A percentile compares a stretch with the other conserved stretches of the same genome.
Evolutionary conservation across 2,329 filamentous ascomycete genomes (phyloP).

Genomic region (Cryphonectria parasitica): DNA sequence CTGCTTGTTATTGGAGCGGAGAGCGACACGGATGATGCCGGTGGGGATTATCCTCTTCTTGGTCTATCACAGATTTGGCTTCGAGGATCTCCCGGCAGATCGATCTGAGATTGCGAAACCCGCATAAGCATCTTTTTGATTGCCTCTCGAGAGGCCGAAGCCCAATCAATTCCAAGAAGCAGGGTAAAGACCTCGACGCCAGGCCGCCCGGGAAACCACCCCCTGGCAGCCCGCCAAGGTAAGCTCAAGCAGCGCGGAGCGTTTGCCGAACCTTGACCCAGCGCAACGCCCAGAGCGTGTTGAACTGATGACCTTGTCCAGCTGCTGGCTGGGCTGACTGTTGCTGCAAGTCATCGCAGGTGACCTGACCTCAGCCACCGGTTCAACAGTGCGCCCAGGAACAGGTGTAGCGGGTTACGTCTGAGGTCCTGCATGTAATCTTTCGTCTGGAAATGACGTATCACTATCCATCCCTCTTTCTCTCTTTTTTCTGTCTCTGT

Average conservation of each 20-base stretch:
- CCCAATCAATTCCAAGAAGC: conserved; percentile 1
- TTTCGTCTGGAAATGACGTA: neutral
- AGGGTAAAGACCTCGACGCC: neutral
- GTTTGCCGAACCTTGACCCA: neutral
- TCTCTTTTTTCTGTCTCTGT: too few species aligned
- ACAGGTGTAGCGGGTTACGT: conserved; percentile 3
- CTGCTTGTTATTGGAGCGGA: neutral
- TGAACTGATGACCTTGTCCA: neutral
- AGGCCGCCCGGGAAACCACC: neutral
- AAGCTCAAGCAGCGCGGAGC: neutral
- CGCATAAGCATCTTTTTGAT: conserved; percentile 14
- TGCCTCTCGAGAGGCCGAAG: neutral
- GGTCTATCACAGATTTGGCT: neutral
- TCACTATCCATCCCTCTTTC: neutral
- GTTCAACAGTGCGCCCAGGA: neutral
- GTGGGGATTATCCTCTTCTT: neutral
- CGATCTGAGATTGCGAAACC: conserved; percentile 17
- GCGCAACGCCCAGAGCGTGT: neutral
- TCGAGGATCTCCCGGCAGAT: conserved; percentile 15
- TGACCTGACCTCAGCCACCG: conserved; percentile 1
- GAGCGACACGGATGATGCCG: neutral
- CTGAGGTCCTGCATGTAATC: neutral
- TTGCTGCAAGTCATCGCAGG: conserved; percentile 6
- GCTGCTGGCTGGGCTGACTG: too few species aligned
- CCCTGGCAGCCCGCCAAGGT: conserved; percentile 7